phyloP scores from a whole-genome alignment of 768 basidiomycete species.

The Phylloporus rhodoxanthus region DNA sequence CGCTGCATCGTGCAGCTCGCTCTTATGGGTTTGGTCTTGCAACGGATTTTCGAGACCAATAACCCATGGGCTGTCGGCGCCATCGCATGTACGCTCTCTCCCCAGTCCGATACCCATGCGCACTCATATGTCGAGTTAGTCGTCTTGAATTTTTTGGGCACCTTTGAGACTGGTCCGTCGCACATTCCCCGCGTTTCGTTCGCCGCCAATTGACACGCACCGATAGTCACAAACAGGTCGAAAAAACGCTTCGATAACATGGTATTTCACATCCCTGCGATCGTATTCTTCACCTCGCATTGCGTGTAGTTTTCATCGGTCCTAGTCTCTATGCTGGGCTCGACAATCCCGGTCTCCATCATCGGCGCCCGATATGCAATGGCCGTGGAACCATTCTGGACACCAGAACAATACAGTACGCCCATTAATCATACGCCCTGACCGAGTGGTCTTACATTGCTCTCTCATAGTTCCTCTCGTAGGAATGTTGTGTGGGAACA shows the following conservation, averaged over 20 bases:
- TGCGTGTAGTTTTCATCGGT: constrained; percentile 53
- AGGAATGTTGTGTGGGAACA: constrained; percentile 81
- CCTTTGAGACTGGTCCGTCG: constrained; percentile 63
- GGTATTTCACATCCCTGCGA: constrained; percentile 35
- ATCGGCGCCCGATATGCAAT: constrained; percentile 73
- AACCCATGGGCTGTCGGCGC: constrained; percentile 69
- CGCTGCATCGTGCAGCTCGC: constrained; percentile 77
- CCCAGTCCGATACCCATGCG: not conserved
- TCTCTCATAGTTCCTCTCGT: constrained; percentile 60
- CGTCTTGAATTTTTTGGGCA: constrained; percentile 69
- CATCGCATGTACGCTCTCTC: constrained; percentile 55
- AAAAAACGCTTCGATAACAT: constrained; percentile 67
- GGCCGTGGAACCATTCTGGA: constrained; percentile 75
- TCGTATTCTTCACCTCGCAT: constrained; percentile 11
- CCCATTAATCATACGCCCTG: not conserved
- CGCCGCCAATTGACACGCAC: not conserved
- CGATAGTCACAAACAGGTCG: constrained; percentile 69
- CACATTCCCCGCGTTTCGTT: not conserved
- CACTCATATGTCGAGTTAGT: constrained; percentile 32
- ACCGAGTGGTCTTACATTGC: not conserved
- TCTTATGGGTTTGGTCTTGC: constrained; percentile 62
- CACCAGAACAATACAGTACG: constrained; percentile 73
- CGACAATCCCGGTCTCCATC: constrained; percentile 75
- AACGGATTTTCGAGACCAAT: constrained; percentile 69
- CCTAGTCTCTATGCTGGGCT: constrained; percentile 62